phyloP scores from a whole-genome alignment of 2,329 filamentous ascomycete species.

The Penicillium sp. region DNA sequence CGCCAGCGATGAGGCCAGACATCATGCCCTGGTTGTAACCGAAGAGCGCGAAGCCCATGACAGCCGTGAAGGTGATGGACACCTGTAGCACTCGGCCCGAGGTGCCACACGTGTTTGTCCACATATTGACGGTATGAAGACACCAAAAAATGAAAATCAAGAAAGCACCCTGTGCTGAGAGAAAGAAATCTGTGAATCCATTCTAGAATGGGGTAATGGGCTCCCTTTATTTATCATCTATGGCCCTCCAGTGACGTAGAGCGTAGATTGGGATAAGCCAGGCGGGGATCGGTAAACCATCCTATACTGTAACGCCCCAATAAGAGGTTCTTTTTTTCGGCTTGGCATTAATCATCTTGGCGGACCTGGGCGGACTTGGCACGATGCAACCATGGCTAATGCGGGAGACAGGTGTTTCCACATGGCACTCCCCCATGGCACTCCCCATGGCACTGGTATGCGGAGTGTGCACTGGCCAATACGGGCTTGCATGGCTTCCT shows the following conservation, averaged over 20 bases:
- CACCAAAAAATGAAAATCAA: not conserved
- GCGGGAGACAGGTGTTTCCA: not conserved
- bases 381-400: not conserved
- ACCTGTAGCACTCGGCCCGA: slow-evolving; percentile 18
- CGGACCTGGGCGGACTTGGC: not conserved
- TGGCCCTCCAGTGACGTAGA: not conserved
- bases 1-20: slow-evolving; percentile 20
- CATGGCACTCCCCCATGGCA: not conserved
- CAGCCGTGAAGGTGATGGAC: slow-evolving; percentile 25
- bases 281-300: not conserved
- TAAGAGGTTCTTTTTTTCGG: not conserved
- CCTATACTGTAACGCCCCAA: not conserved
- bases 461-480: not conserved
- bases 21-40: slow-evolving; percentile 29
- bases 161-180: not conserved
- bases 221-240: not conserved
- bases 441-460: not conserved
- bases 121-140: slow-evolving; percentile 20
- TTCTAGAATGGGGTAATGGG: not conserved
- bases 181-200: not conserved
- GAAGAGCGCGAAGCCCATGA: slow-evolving; percentile 50
- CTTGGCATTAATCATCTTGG: not conserved
- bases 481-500: not conserved
- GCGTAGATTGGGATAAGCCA: not conserved
- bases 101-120: slow-evolving; percentile 23